phyloP scores from a whole-genome alignment of 2,329 filamentous ascomycete species.

The Pseudogymnoascus pannorum region DNA sequence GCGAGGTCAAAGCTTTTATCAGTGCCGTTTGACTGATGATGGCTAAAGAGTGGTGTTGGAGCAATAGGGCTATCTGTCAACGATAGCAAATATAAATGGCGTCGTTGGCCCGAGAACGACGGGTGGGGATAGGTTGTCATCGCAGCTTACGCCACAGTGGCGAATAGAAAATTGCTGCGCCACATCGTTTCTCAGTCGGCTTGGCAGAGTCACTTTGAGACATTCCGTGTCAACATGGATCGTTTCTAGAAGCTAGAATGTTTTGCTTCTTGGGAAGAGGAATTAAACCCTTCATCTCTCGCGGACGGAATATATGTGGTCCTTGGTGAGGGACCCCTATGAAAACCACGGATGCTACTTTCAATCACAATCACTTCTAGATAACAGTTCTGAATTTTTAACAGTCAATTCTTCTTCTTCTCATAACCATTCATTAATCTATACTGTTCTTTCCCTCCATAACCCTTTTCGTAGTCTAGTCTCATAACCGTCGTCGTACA shows the following conservation, averaged over 20 bases:
- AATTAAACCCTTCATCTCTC: too few species aligned
- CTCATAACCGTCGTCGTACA: neutral
- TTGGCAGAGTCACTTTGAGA: neutral
- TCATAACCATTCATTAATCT: neutral
- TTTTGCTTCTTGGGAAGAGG: neutral
- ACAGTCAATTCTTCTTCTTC: neutral
- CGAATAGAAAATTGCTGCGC: neutral
- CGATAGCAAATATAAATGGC: neutral
- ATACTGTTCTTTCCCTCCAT: neutral
- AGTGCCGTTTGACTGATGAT: neutral
- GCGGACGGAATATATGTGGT: neutral
- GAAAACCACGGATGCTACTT: neutral
- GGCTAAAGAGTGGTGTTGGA: neutral
- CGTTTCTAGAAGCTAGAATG: neutral
- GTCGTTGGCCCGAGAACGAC: constrained; percentile 1
- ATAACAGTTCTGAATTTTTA: neutral
- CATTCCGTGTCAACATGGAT: neutral
- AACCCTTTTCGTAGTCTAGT: neutral
- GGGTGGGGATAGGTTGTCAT: neutral
- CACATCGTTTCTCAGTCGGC: neutral
- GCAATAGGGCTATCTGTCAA: constrained; percentile 1
- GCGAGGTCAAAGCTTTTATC: neutral
- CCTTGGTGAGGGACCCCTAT: neutral
- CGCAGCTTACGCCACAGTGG: neutral
- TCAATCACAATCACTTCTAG: neutral